Percentiles rank a stretch among this genome's conserved stretches.
phyloP scores from a whole-genome alignment of 148 eudicot species.

The Simmondsia chinensis region DNA sequence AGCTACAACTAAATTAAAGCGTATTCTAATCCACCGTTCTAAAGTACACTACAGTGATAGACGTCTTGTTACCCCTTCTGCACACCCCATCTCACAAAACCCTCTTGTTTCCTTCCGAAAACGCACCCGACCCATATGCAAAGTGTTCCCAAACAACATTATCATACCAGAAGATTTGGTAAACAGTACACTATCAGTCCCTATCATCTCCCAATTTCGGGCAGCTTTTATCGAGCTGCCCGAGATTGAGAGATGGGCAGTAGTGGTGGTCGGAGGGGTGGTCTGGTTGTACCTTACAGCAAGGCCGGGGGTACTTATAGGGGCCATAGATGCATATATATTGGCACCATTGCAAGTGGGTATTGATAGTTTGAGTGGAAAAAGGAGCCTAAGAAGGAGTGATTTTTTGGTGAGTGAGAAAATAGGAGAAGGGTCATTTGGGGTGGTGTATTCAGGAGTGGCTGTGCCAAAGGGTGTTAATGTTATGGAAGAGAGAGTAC shows the following conservation, averaged over 20 bases:
- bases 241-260: conserved; percentile 54
- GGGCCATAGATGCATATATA: conserved; percentile 79
- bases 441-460: conserved; percentile 81
- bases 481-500: conserved; percentile 29
- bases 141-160: conserved; percentile 32
- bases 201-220: conserved; percentile 42
- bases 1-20: too few species aligned
- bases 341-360: conserved; percentile 75
- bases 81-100: conserved; percentile 20
- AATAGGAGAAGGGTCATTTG: conserved; percentile 90
- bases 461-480: conserved; percentile 56
- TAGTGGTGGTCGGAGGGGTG: conserved; percentile 48
- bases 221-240: conserved; percentile 36
- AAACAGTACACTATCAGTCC: conserved; percentile 25
- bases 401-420: conserved; percentile 64
- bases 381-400: conserved; percentile 50
- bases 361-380: conserved; percentile 56
- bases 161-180: conserved; percentile 23
- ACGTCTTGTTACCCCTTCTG: conserved; percentile 14
- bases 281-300: conserved; percentile 85
- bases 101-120: conserved; percentile 15
- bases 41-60: too few species aligned
- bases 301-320: conserved; percentile 80
- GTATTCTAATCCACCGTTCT: too few species aligned
- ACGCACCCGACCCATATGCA: conserved; percentile 32